phyloP scores from a whole-genome alignment of 1,139 yeast genomes.

The Entelexis sorbosivorans region DNA sequence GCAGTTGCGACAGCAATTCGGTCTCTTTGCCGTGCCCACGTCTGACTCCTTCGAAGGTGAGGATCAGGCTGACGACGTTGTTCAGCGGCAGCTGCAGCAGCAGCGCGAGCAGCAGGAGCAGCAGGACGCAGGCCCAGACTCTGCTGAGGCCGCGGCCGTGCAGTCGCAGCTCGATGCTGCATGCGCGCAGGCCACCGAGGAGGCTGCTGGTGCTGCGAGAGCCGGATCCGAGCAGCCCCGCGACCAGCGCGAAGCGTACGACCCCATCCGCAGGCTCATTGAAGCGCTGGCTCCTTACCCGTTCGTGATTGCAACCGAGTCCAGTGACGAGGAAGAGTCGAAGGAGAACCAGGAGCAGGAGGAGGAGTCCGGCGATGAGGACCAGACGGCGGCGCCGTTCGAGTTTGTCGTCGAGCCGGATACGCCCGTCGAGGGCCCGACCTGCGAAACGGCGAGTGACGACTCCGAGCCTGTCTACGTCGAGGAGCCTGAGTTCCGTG shows the following conservation, averaged over 20 bases:
- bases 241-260: background rate
- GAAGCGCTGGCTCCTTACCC: slow-evolving; percentile 18
- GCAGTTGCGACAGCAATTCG: slow-evolving; percentile 16
- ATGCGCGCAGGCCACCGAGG: background rate
- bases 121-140: no score
- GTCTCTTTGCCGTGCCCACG: slow-evolving; percentile 10
- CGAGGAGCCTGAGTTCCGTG: slow-evolving; percentile 9
- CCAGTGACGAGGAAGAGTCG: slow-evolving; percentile 13
- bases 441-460: slow-evolving; percentile 18
- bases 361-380: background rate
- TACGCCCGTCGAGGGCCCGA: slow-evolving; percentile 7
- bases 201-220: background rate
- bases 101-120: background rate
- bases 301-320: slow-evolving; percentile 10
- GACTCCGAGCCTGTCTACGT: slow-evolving; percentile 7
- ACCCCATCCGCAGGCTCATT: slow-evolving; percentile 13
- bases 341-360: background rate
- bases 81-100: background rate
- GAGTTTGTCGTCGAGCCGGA: background rate
- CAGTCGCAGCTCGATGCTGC: background rate
- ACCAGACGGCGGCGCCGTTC: background rate
- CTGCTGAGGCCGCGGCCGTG: background rate
- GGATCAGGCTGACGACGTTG: background rate
- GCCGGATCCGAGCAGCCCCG: background rate
- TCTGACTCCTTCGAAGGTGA: background rate